Conservation (phyloP, 495 filamentous ascomycete genomes). For the Aspergillus taichungensis region DNA sequence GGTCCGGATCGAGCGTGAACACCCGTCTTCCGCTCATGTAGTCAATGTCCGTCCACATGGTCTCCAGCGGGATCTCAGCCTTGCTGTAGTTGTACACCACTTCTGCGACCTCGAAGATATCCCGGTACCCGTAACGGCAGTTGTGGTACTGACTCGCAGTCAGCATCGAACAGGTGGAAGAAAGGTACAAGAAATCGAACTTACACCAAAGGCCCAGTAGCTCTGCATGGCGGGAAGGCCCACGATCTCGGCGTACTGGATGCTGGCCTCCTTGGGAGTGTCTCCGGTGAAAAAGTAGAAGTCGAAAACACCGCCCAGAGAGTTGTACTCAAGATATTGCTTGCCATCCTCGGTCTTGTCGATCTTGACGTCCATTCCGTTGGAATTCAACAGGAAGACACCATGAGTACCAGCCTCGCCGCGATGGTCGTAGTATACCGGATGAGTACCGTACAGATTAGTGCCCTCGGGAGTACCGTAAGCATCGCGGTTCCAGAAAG, state of each 20-base stretch:
- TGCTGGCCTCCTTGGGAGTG: slow-evolving; percentile 57
- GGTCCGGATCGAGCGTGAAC: slow-evolving; percentile 66
- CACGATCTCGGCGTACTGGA: slow-evolving; percentile 65
- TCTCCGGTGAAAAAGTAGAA: slow-evolving; percentile 79
- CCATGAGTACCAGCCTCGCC: slow-evolving; percentile 60
- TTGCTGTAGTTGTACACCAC: slow-evolving; percentile 70
- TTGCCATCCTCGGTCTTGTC: slow-evolving; percentile 49
- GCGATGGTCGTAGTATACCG: slow-evolving; percentile 77
- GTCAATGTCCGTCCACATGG: slow-evolving; percentile 84
- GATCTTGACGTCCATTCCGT: slow-evolving; percentile 85
- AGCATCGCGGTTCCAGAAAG: slow-evolving; percentile 71
- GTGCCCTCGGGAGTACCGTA: slow-evolving; percentile 54
- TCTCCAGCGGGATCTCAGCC: slow-evolving; percentile 73
- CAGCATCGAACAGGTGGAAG: not conserved
- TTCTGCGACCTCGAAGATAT: slow-evolving; percentile 70
- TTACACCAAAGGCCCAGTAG: slow-evolving; percentile 70
- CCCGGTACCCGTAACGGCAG: slow-evolving; percentile 72
- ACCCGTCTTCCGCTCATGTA: slow-evolving; percentile 63
- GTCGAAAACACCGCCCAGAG: slow-evolving; percentile 71
- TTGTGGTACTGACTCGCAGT: slow-evolving; percentile 51
- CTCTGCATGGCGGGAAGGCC: slow-evolving; percentile 69
- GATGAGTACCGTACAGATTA: slow-evolving; percentile 82
- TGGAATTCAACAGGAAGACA: slow-evolving; percentile 74
- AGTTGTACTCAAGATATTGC: slow-evolving; percentile 80
- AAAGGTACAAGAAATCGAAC: not conserved